Base-by-base conservation (phyloP, 805 yeast species). In the Kazachstania kunashirensis region DNA sequence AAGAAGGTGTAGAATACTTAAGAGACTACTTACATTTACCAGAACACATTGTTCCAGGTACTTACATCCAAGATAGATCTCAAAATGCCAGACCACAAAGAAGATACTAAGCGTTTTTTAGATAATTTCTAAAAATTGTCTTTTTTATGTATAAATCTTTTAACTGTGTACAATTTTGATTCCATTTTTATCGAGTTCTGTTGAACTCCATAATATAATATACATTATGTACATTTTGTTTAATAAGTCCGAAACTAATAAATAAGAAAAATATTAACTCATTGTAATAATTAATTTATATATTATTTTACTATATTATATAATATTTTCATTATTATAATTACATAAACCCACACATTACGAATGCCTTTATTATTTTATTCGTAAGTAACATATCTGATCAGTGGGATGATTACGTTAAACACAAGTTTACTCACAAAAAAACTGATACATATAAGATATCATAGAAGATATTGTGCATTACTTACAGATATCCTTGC, bases 11-110 rank as follows among this genome's bases (percentile, higher is more conserved):
- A 54, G 96, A 86, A 67, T 92, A 75, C 82, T 83, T 92, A 67
- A 84, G 96, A 76, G 86, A 84, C 68, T 92, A 86, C 84, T 82
- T 92, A 71, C 86, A 88, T 80, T 79, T 92, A 63, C 98, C 98
- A 74, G 94, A 84, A 71, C 94, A 86, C 73, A 82, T 92, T 70
- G 89, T 86, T 70, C 99, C 99, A 67, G 79, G 83, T 70, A 92
- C 99, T 68, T 84, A 89, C 79, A 84, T 88, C 75, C 86, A 81
- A 77, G 84, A 80, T 63, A 79, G 89, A 66, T 83, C 89, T 66
- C 86, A 92, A 68, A 68, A 71, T 62, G 67, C 73, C 66, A 69
- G 75, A 66, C 75, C 73, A 65, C 71, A 75, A 65, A 70, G 76
- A 63, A 64, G 67, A 57, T 54, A 54, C 62, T 47, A 54, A 48